Evolutionary conservation across 441 rosid species (phyloP).

Genomic region (Eugenia klotzschiana): DNA sequence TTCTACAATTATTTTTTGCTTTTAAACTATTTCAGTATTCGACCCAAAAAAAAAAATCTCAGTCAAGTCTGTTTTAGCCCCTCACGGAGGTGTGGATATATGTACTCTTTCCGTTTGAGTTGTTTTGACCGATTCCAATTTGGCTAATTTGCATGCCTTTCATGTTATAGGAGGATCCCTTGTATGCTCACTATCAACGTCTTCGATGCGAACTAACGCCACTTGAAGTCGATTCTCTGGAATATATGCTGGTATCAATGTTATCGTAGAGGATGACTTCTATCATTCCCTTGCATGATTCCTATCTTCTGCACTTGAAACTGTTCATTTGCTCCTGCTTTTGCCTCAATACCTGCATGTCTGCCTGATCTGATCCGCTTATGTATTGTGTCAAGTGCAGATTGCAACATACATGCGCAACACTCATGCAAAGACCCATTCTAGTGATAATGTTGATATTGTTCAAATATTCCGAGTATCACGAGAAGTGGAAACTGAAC

Average conservation of each 20-base stretch:
- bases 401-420: constrained; percentile 59
- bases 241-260: constrained; percentile 45
- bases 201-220: constrained; percentile 60
- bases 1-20: not conserved
- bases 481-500: constrained; percentile 47
- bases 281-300: not conserved
- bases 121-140: not conserved
- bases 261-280: not conserved
- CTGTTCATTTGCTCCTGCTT: not conserved
- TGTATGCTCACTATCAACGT: constrained; percentile 45
- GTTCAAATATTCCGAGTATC: constrained; percentile 55
- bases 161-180: constrained; percentile 58
- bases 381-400: constrained; percentile 13
- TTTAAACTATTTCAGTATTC: not conserved
- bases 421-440: constrained; percentile 78
- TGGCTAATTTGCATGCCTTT: not conserved
- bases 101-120: not conserved
- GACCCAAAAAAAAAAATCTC: not conserved
- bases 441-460: constrained; percentile 47
- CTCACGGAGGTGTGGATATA: not conserved
- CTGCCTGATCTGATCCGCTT: not conserved
- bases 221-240: constrained; percentile 45
- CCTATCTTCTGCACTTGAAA: not conserved
- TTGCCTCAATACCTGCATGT: not conserved
- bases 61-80: not conserved